These are phyloP conservation scores for Blastocystis sp. DNA, from an alignment of 352 stramenopile species.

Conservation along the genomic window DNA sequence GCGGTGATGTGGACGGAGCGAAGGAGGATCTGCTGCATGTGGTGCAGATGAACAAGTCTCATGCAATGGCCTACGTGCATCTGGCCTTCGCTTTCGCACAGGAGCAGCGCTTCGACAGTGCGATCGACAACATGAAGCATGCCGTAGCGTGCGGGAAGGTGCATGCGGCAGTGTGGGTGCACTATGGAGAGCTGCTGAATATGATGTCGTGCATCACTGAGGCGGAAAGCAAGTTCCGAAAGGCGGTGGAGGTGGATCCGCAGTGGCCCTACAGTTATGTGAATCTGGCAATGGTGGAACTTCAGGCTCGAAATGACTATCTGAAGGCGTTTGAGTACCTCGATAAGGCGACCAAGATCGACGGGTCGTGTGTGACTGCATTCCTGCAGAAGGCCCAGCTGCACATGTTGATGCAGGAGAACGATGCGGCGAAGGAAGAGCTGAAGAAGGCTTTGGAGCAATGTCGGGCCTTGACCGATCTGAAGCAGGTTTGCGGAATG, in stretches of 20 bases:
- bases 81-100: slow-evolving; percentile 5
- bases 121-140: slow-evolving; percentile 43
- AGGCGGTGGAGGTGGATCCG: neutral
- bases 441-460: slow-evolving; percentile 23
- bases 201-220: neutral
- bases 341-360: slow-evolving; percentile 35
- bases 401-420: slow-evolving; percentile 41
- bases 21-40: slow-evolving; percentile 11
- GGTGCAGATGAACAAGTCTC: neutral
- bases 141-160: neutral
- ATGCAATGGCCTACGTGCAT: slow-evolving; percentile 23
- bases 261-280: slow-evolving; percentile 52
- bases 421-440: neutral
- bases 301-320: slow-evolving; percentile 23
- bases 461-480: neutral
- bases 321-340: slow-evolving; percentile 2
- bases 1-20: neutral
- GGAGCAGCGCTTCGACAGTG: neutral
- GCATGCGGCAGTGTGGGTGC: neutral
- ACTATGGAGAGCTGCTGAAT: slow-evolving; percentile 45
- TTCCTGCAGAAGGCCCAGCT: slow-evolving; percentile 34
- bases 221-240: slow-evolving; percentile 26
- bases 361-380: slow-evolving; percentile 30
- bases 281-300: neutral
- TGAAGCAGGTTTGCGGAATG: neutral